A percentile compares a stretch with the other conserved stretches of the same genome.
Evolutionary conservation across 2,329 filamentous ascomycete species (phyloP).

Genomic region (Cladophialophora yegresii): DNA sequence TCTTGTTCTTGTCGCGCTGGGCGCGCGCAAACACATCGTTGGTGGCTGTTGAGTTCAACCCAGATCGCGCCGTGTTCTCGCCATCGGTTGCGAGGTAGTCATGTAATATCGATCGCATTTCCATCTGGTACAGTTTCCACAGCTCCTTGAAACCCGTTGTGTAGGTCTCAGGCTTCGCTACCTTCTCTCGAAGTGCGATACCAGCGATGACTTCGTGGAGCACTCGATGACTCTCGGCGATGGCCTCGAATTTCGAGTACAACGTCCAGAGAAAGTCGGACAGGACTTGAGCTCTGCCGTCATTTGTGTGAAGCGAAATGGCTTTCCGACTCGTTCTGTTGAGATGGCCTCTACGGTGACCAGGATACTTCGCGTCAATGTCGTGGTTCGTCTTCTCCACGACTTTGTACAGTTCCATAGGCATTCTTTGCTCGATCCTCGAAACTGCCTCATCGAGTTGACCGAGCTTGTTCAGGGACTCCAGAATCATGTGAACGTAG

Average conservation of each 20-base stretch:
- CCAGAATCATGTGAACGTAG: constrained; percentile 84
- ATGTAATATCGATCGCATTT: constrained; percentile 90
- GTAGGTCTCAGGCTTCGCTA: constrained; percentile 63
- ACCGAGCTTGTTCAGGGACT: constrained; percentile 86
- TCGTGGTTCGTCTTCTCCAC: constrained; percentile 95
- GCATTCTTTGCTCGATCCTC: constrained; percentile 86
- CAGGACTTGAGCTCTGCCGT: constrained; percentile 79
- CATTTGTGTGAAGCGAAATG: constrained; percentile 69
- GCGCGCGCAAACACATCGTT: constrained; percentile 56
- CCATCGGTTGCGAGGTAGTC: constrained; percentile 95
- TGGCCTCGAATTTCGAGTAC: constrained; percentile 96
- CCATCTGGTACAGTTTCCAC: constrained; percentile 97
- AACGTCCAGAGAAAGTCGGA: constrained; percentile 89
- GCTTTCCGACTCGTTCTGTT: constrained; percentile 55
- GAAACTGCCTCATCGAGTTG: constrained; percentile 83
- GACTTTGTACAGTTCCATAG: constrained; percentile 88
- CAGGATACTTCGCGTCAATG: constrained; percentile 90
- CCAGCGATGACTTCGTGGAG: constrained; percentile 89
- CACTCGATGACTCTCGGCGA: constrained; percentile 90
- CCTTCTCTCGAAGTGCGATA: constrained; percentile 78
- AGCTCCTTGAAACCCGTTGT: constrained; percentile 91
- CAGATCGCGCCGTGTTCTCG: constrained; percentile 61
- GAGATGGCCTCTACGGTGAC: constrained; percentile 60
- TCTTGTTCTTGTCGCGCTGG: constrained; percentile 53
- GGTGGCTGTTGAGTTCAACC: constrained; percentile 51